Evolutionary conservation across 257 asterid species (phyloP).

Genomic region (Sherardia arvensis): DNA sequence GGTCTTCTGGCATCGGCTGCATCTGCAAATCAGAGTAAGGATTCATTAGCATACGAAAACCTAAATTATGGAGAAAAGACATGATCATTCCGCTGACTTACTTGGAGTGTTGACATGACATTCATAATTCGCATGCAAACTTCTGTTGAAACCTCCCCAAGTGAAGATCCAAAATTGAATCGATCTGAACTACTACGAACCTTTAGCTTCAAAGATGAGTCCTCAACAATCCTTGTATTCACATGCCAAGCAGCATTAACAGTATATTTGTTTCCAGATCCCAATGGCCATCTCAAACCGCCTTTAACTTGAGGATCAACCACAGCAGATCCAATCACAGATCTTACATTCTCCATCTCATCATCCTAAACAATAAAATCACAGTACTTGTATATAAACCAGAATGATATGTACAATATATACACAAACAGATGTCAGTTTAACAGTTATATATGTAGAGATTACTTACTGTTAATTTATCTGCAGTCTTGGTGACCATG

Average conservation of each 20-base stretch:
- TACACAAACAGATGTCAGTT: neutral
- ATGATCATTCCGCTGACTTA: too few relatives aligned
- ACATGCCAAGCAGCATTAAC: conserved; percentile 38
- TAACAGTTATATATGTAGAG: neutral
- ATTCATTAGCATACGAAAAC: too few relatives aligned
- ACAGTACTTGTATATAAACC: neutral
- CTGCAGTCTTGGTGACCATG: conserved; percentile 26
- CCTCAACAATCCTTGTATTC: conserved; percentile 18
- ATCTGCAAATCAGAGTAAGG: too few relatives aligned
- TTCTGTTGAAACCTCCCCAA: conserved; percentile 40
- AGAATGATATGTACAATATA: neutral
- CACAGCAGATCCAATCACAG: conserved; percentile 30
- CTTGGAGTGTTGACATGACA: conserved; percentile 25
- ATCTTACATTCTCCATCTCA: conserved; percentile 22
- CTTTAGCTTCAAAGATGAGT: conserved; percentile 30
- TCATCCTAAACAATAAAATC: conserved; percentile 36
- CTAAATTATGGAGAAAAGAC: too few relatives aligned
- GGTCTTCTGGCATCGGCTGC: too few relatives aligned
- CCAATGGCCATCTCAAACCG: conserved; percentile 42
- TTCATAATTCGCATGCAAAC: conserved; percentile 26
- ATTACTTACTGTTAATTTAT: conserved; percentile 25
- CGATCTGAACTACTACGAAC: conserved; percentile 38
- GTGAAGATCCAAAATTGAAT: conserved; percentile 33
- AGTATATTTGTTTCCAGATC: conserved; percentile 30
- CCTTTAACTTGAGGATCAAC: conserved; percentile 38